phyloP scores from a whole-genome alignment of 805 yeast species.

The Saturnispora halmiae region DNA sequence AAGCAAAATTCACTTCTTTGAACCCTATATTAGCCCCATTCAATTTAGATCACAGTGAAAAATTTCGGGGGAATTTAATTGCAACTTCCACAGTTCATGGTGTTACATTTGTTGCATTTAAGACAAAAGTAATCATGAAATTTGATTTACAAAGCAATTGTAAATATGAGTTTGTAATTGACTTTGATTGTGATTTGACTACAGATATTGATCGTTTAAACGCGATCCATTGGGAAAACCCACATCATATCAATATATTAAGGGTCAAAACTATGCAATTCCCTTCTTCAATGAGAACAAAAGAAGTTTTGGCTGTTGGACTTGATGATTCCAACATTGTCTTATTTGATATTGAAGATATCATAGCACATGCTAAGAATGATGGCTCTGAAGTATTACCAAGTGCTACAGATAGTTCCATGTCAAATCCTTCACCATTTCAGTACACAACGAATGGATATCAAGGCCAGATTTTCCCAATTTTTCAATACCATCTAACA shows the following conservation, averaged over 20 bases:
- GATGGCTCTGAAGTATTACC: not conserved
- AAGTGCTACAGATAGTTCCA: not conserved
- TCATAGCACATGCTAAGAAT: conserved; percentile 18
- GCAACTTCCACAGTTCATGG: conserved; percentile 12
- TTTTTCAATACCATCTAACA: conserved; percentile 1
- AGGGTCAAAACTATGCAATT: not conserved
- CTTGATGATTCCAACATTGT: conserved; percentile 47
- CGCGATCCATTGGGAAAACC: conserved; percentile 4
- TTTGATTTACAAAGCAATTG: conserved; percentile 14
- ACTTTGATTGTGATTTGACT: conserved; percentile 18
- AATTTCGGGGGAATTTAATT: conserved; percentile 16
- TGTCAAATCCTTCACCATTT: conserved; percentile 1
- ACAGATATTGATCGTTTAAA: conserved; percentile 1
- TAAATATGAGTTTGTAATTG: conserved; percentile 15
- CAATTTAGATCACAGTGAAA: conserved; percentile 15
- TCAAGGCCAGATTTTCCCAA: conserved; percentile 1
- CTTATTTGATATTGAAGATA: conserved; percentile 27
- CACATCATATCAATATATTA: conserved; percentile 8
- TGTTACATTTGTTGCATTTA: conserved; percentile 10
- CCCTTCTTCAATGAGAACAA: conserved; percentile 6
- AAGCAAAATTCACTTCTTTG: not conserved
- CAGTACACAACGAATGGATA: not conserved
- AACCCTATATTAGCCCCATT: not conserved
- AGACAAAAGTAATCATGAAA: conserved; percentile 8
- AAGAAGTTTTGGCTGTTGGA: conserved; percentile 40